Evolutionary conservation across 2,329 filamentous ascomycete genomes (phyloP).

Genomic region (Colletotrichum shisoi): DNA sequence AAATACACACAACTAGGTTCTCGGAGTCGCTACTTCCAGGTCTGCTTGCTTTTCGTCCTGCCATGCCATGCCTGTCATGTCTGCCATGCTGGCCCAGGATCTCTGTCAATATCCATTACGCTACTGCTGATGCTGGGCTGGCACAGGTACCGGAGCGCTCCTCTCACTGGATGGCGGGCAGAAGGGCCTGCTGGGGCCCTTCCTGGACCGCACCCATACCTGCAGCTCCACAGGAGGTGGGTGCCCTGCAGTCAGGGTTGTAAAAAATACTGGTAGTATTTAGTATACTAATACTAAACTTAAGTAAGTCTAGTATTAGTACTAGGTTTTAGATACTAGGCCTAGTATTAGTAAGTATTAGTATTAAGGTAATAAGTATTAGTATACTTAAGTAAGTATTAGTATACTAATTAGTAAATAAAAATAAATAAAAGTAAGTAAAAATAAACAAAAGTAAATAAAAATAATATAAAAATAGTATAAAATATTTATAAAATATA

Average conservation of each 20-base stretch:
- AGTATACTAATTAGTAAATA: too few relatives aligned
- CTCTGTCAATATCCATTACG: slow-evolving; percentile 22
- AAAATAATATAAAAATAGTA: too few relatives aligned
- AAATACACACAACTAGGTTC: background rate
- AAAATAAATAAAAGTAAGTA: too few relatives aligned
- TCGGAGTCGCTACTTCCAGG: background rate
- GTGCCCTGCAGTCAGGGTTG: background rate
- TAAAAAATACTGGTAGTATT: too few relatives aligned
- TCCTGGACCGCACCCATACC: slow-evolving; percentile 9
- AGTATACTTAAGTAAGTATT: too few relatives aligned
- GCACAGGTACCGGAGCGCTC: slow-evolving; percentile 30
- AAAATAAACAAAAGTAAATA: too few relatives aligned
- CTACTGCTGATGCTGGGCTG: slow-evolving; percentile 25
- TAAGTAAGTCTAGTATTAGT: too few relatives aligned
- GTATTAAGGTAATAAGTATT: too few relatives aligned
- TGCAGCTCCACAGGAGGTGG: slow-evolving; percentile 4
- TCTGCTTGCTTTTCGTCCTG: background rate
- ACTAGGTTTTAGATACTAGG: too few relatives aligned
- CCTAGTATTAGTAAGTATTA: too few relatives aligned
- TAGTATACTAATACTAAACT: too few relatives aligned
- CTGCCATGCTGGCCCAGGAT: slow-evolving; percentile 11
- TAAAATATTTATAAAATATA: too few relatives aligned
- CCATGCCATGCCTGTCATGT: background rate
- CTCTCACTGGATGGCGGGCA: slow-evolving; percentile 29
- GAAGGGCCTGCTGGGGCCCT: slow-evolving; percentile 26